A percentile compares a stretch with the other conserved stretches of the same genome.
Evolutionary conservation across 345 rosid species (phyloP).

Genomic region (Ricinus communis): DNA sequence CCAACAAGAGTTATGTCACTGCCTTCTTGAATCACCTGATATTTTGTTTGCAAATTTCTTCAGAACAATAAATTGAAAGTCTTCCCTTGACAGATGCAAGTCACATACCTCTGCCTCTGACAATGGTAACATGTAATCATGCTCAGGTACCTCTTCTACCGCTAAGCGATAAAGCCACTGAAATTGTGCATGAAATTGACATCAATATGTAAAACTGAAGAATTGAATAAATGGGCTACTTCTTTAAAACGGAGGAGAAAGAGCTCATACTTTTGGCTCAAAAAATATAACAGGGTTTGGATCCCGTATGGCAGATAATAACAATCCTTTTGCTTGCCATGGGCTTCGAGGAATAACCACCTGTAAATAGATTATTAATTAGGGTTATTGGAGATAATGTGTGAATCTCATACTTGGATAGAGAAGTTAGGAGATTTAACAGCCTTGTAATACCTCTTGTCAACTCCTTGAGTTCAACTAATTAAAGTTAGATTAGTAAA

Average conservation of each 20-base stretch:
- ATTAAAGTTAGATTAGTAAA: background rate
- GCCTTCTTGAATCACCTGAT: slow-evolving; percentile 79
- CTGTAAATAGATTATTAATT: slow-evolving; percentile 23
- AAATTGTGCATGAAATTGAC: slow-evolving; percentile 16
- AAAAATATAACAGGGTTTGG: slow-evolving; percentile 85
- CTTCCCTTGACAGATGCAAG: background rate
- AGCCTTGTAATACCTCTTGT: no score
- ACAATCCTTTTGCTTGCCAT: slow-evolving; percentile 76
- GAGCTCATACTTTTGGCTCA: slow-evolving; percentile 68
- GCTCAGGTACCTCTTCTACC: slow-evolving; percentile 85
- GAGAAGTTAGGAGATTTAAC: background rate
- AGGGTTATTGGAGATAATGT: slow-evolving; percentile 2
- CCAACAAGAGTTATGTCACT: slow-evolving; percentile 86
- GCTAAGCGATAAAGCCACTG: slow-evolving; percentile 92
- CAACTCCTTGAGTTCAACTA: background rate
- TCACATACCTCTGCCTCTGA: slow-evolving; percentile 78
- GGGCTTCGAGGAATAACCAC: slow-evolving; percentile 95
- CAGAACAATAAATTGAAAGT: slow-evolving; percentile 13
- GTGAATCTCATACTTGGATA: background rate
- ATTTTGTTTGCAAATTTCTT: slow-evolving; percentile 19
- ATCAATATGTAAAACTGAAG: slow-evolving; percentile 13
- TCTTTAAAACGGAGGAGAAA: background rate
- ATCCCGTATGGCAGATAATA: slow-evolving; percentile 77
- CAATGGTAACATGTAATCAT: slow-evolving; percentile 85
- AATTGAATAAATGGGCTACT: slow-evolving; percentile 10